Conservation (phyloP, 805 yeast species). For the Ogataea sp. region DNA sequence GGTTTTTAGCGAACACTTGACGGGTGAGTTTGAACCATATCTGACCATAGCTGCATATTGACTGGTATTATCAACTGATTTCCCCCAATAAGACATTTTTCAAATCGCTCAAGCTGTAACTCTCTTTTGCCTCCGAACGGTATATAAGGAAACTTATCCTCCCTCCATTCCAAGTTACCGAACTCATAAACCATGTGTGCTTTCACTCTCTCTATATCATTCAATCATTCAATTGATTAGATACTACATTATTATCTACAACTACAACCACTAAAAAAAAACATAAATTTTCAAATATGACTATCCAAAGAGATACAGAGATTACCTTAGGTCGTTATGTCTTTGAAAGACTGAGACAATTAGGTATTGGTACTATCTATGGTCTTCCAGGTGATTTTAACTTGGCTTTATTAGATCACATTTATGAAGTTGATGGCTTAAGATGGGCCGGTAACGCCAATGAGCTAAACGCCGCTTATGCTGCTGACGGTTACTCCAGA, state of each 20-base stretch:
- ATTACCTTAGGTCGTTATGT: conserved; percentile 64
- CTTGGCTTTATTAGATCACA: conserved; percentile 54
- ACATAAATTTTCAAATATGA: not conserved
- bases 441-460: conserved; percentile 83
- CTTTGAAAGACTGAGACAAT: conserved; percentile 67
- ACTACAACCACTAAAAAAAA: not conserved
- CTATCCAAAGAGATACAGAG: conserved; percentile 1
- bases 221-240: no score
- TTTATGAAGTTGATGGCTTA: conserved; percentile 60
- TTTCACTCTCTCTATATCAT: no score
- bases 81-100: no score
- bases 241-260: no score
- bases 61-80: not conserved
- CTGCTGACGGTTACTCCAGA: conserved; percentile 79
- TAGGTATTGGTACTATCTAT: conserved; percentile 56
- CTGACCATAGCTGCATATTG: not conserved
- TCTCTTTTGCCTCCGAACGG: no score
- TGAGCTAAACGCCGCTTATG: conserved; percentile 75
- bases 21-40: not conserved
- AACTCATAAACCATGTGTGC: no score
- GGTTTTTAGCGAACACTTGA: no score
- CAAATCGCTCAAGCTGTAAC: no score
- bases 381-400: conserved; percentile 74
- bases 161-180: no score
- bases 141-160: no score